Base-by-base conservation (phyloP, 2,329 filamentous ascomycete genomes). In the Colletotrichum zoysiae region DNA sequence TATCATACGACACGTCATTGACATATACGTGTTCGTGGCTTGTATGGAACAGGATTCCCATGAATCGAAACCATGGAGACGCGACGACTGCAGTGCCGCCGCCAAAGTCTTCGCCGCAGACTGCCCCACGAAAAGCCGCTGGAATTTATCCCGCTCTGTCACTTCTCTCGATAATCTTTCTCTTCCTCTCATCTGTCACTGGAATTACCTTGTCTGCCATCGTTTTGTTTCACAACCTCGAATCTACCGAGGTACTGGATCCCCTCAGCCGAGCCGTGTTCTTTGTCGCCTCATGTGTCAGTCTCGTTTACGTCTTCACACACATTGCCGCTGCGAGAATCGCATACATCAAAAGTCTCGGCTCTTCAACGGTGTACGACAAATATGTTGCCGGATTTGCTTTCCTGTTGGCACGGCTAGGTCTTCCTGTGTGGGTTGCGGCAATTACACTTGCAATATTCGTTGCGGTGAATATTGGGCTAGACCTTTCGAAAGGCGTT, bases 71-170 rank as follows among this genome's bases (percentile, higher is more conserved):
- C 12, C 20, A 64, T 69, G 69, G 59, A 50, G 48, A 40, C 55
- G 69, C 69, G 69, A 71, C 69, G 69, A 69, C 66, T 65, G 30
- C 59, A 44, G 46, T 65, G 69, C 65, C 66, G 69, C 66, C 65
- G 69, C 69, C 38, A 20, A 48, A 33, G 30, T 42, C 51, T 12
- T 42, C 55, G 30, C 53, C n/a, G 48, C 48, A 33, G 3, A 26
- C 23, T 23, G 18, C 48, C 3, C 59, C 16, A 18, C 65, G 23
- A 48, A 69, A 48, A 44, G 65, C 65, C 5, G 40, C 59, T 30
- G 46, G 65, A 38, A 14, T 71, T 5, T 69, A 71, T 65, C 69
- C 69, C 3, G 20, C 58, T 4, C 35, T 71, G 20, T 71, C 69
- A 14, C 65, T 71, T 18, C 9, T 69, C 14, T 69, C 59, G 4